Percentiles rank a stretch among this genome's conserved stretches.
Evolutionary conservation across 306 rosid genomes (phyloP).

Genomic region (Vigna unguiculata): DNA sequence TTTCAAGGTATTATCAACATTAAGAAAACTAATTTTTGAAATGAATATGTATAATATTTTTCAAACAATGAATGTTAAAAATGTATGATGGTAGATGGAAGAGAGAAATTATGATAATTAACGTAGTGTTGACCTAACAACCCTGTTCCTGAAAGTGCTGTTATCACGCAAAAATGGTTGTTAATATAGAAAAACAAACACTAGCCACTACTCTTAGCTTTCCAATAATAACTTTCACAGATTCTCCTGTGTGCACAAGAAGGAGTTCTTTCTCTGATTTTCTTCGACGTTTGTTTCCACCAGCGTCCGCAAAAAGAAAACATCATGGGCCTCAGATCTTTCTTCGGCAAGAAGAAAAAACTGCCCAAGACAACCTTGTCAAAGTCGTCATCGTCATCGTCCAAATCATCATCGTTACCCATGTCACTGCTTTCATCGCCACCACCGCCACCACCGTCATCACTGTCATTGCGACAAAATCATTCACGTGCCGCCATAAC

Average conservation of each 20-base stretch:
- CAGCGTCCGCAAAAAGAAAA: background rate
- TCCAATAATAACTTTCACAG: no score
- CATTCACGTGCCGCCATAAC: slow-evolving; percentile 46
- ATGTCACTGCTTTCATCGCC: background rate
- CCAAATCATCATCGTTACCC: background rate
- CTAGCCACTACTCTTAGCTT: no score
- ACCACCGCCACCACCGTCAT: background rate
- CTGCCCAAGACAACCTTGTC: background rate
- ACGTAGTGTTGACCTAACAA: no score
- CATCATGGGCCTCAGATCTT: slow-evolving; percentile 70
- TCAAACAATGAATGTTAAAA: no score
- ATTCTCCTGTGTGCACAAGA: slow-evolving; percentile 28
- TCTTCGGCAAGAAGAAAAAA: slow-evolving; percentile 75
- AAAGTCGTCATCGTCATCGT: background rate
- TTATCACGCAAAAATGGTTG: no score
- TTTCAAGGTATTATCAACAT: no score
- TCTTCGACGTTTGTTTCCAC: background rate
- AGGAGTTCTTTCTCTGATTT: slow-evolving; percentile 5
- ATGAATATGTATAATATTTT: no score
- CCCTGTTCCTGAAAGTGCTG: no score
- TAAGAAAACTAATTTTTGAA: no score
- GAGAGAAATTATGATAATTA: no score
- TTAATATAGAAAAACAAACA: no score
- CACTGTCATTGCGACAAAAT: background rate
- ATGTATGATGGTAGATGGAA: no score